These are phyloP conservation scores for Argentina anserina DNA, from an alignment of 306 rosid species.

Conservation along the genomic window DNA sequence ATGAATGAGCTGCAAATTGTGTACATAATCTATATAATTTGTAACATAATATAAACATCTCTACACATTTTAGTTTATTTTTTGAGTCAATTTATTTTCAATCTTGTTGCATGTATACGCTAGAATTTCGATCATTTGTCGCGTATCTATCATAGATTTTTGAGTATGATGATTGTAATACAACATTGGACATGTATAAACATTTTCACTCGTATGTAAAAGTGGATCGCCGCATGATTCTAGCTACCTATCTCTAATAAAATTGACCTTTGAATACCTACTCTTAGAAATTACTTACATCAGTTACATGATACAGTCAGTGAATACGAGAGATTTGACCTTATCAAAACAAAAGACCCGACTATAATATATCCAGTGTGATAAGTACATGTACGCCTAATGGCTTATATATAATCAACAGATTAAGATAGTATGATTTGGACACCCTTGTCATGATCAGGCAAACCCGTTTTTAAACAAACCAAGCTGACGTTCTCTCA, in stretches of 20 bases:
- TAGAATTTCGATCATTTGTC: too few relatives aligned
- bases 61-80: too few relatives aligned
- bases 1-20: too few relatives aligned
- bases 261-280: not conserved
- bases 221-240: not conserved
- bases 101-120: too few relatives aligned
- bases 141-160: too few relatives aligned
- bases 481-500: not conserved
- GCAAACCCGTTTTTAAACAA: not conserved
- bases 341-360: not conserved
- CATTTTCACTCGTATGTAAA: too few relatives aligned
- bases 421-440: not conserved
- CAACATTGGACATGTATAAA: too few relatives aligned
- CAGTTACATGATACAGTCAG: not conserved
- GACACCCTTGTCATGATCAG: conserved; percentile 4
- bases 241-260: not conserved
- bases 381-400: not conserved
- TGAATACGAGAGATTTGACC: not conserved
- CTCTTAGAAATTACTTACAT: not conserved
- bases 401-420: not conserved
- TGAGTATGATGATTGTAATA: too few relatives aligned
- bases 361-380: not conserved
- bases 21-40: too few relatives aligned
- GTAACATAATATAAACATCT: too few relatives aligned
- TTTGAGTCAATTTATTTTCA: too few relatives aligned